These are phyloP conservation scores for Oxytropis ochrocephala DNA, from an alignment of 306 rosid genomes.

Conservation along the genomic window DNA sequence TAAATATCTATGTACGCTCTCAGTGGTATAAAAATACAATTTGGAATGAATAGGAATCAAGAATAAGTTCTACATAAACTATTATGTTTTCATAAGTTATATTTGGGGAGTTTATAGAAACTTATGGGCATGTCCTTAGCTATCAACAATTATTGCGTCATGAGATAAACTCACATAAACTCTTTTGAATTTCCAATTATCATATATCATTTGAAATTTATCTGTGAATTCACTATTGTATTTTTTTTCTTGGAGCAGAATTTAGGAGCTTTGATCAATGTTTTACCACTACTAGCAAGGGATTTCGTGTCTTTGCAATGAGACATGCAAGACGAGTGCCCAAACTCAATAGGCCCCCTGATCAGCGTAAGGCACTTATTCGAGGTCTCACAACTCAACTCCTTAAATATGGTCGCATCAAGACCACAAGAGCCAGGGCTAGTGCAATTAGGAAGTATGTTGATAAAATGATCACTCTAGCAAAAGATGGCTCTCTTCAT, in stretches of 20 bases:
- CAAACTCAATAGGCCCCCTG: conserved; percentile 93
- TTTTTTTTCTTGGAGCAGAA: conserved; percentile 40
- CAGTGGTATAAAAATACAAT: too few relatives aligned
- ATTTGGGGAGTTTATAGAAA: too few relatives aligned
- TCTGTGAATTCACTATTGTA: conserved; percentile 1
- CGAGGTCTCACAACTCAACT: conserved; percentile 96
- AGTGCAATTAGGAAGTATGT: conserved; percentile 86
- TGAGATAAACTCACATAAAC: neutral
- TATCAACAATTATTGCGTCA: neutral
- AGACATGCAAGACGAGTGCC: conserved; percentile 90
- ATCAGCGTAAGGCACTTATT: conserved; percentile 80
- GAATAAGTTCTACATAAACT: too few relatives aligned
- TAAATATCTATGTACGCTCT: too few relatives aligned
- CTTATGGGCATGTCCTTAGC: too few relatives aligned
- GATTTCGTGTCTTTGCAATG: conserved; percentile 76
- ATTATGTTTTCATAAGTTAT: too few relatives aligned
- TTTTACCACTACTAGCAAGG: conserved; percentile 54
- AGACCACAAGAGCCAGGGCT: conserved; percentile 94
- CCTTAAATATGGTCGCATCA: conserved; percentile 87
- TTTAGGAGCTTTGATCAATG: conserved; percentile 34
- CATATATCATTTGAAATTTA: conserved; percentile 1
- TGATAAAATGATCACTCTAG: conserved; percentile 92
- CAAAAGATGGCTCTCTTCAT: conserved; percentile 90
- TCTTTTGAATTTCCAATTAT: too few relatives aligned
- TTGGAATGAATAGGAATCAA: too few relatives aligned